A percentile compares a stretch with the other conserved stretches of the same genome.
Evolutionary conservation across 768 basidiomycete species (phyloP).

Genomic region (Auriscalpium vulgare): DNA sequence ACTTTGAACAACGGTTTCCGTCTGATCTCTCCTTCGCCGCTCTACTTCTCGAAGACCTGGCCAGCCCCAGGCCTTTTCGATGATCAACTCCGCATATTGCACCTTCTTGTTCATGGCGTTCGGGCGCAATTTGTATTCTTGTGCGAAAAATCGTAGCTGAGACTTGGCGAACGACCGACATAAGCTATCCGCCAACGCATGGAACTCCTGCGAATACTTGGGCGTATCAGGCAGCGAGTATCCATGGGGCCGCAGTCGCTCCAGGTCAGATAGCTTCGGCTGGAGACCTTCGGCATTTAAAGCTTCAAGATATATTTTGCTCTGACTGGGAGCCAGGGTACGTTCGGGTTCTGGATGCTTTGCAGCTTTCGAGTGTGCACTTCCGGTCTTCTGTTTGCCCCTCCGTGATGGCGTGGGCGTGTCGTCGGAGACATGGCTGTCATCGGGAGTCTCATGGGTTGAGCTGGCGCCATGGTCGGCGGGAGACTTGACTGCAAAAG

Average conservation of each 20-base stretch:
- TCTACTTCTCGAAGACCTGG: constrained; percentile 47
- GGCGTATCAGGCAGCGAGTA: constrained; percentile 33
- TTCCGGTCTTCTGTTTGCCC: neutral
- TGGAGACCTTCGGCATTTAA: constrained; percentile 37
- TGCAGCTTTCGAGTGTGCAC: neutral
- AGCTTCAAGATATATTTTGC: constrained; percentile 50
- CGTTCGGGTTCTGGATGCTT: too few species aligned
- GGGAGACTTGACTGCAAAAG: too few species aligned
- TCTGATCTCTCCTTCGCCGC: constrained; percentile 41
- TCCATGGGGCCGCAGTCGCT: constrained; percentile 40
- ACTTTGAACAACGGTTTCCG: constrained; percentile 41
- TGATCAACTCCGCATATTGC: constrained; percentile 40
- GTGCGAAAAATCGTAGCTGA: constrained; percentile 50
- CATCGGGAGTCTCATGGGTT: too few species aligned
- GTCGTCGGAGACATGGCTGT: too few species aligned
- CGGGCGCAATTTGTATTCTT: constrained; percentile 35
- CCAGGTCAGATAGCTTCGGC: constrained; percentile 54
- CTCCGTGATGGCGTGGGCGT: neutral
- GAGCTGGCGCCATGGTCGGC: too few species aligned
- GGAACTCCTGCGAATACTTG: constrained; percentile 47
- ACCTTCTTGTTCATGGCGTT: constrained; percentile 25
- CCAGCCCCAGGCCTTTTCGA: constrained; percentile 66
- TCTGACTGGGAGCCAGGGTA: constrained; percentile 32
- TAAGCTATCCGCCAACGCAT: constrained; percentile 42
- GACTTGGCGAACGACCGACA: constrained; percentile 54